These are phyloP conservation scores for Globisporangium recalcitrans DNA, from an alignment of 352 stramenopile species.

Conservation along the genomic window DNA sequence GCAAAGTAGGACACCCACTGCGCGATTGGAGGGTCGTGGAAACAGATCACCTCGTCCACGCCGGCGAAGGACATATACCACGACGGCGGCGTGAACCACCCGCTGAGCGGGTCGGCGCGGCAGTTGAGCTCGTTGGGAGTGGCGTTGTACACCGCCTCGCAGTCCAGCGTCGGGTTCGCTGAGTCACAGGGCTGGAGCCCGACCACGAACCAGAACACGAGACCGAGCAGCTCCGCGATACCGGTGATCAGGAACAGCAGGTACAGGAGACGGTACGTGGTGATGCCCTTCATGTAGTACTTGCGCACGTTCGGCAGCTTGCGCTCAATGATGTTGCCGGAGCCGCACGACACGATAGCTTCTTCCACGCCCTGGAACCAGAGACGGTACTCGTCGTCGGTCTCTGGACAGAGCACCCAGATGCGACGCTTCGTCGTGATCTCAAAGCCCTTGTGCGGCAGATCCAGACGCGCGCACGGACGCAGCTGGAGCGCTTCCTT, in stretches of 20 bases:
- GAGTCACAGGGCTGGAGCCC: conserved; percentile 72
- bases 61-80: conserved; percentile 77
- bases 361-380: conserved; percentile 81
- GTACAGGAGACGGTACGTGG: conserved; percentile 73
- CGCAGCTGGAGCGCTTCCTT: conserved; percentile 84
- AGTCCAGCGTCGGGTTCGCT: conserved; percentile 35
- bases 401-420: conserved; percentile 83
- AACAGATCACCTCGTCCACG: conserved; percentile 71
- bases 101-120: conserved; percentile 46
- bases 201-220: conserved; percentile 81
- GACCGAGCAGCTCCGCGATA: conserved; percentile 60
- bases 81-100: conserved; percentile 54
- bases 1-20: conserved; percentile 84
- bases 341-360: conserved; percentile 64
- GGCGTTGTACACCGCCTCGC: conserved; percentile 55
- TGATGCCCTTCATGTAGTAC: conserved; percentile 87
- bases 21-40: conserved; percentile 63
- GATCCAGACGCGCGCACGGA: conserved; percentile 68
- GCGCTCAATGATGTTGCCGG: conserved; percentile 82
- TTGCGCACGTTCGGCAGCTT: conserved; percentile 85
- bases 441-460: conserved; percentile 79
- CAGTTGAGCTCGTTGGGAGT: conserved; percentile 58
- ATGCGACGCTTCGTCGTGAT: conserved; percentile 77
- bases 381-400: conserved; percentile 78
- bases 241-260: conserved; percentile 70